Conservation (phyloP, 2,329 filamentous ascomycete species). For the Colletotrichum sublineola region DNA sequence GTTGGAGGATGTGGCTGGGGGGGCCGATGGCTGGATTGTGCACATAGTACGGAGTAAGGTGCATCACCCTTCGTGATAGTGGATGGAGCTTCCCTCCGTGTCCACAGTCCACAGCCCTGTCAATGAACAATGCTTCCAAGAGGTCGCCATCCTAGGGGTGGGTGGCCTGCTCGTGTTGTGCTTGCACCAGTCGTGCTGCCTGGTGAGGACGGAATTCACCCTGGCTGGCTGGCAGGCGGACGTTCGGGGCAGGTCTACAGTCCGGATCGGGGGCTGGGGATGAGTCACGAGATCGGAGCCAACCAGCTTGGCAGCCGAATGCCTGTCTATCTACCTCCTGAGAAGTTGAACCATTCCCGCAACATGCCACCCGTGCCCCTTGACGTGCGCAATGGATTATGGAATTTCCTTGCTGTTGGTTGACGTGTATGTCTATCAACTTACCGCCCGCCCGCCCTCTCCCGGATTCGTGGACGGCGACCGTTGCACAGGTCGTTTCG, state of each 20-base stretch:
- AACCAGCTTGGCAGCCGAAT: slow-evolving; percentile 24
- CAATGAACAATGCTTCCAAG: not conserved
- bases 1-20: slow-evolving; percentile 36
- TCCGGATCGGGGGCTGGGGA: slow-evolving; percentile 34
- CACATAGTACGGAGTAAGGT: no score
- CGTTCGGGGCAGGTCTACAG: slow-evolving; percentile 33
- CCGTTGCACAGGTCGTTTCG: slow-evolving; percentile 19
- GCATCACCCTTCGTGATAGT: not conserved
- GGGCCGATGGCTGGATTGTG: not conserved
- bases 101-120: slow-evolving; percentile 4
- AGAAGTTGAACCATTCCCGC: not conserved
- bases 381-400: slow-evolving; percentile 7
- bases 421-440: slow-evolving; percentile 14
- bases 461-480: slow-evolving; percentile 13
- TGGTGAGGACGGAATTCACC: slow-evolving; percentile 9
- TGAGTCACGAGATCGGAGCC: slow-evolving; percentile 37
- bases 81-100: not conserved
- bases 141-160: slow-evolving; percentile 15
- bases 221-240: slow-evolving; percentile 26
- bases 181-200: not conserved
- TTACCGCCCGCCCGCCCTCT: slow-evolving; percentile 2
- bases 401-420: not conserved
- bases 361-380: not conserved
- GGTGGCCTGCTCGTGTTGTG: slow-evolving; percentile 12
- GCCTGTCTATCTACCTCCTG: not conserved